phyloP scores from a whole-genome alignment of 208 protist genomes.

The Porcisia hertigi region DNA sequence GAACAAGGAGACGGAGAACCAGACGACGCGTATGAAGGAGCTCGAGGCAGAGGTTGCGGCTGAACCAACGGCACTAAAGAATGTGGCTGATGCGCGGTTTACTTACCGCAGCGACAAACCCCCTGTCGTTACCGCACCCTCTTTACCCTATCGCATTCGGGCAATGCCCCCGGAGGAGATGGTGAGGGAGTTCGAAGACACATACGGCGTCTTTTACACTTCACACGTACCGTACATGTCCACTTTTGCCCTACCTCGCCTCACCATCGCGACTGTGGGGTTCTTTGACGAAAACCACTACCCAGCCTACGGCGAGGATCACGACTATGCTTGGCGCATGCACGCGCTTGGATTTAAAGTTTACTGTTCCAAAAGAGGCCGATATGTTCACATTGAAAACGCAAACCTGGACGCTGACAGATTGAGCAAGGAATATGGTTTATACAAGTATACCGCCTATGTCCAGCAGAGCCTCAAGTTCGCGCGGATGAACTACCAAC shows the following conservation, averaged over 20 bases:
- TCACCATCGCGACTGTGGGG: constrained; percentile 43
- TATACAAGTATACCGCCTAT: constrained; percentile 20
- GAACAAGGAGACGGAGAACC: not conserved
- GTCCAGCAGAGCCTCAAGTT: constrained; percentile 5
- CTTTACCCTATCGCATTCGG: constrained; percentile 50
- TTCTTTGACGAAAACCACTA: constrained; percentile 67
- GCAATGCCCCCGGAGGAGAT: constrained; percentile 22
- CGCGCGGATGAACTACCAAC: constrained; percentile 30
- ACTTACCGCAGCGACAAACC: constrained; percentile 13
- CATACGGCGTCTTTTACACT: constrained; percentile 37
- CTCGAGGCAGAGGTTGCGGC: constrained; percentile 24
- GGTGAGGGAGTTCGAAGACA: constrained; percentile 14
- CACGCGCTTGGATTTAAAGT: constrained; percentile 28
- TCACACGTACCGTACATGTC: constrained; percentile 21
- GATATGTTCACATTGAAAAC: constrained; percentile 26
- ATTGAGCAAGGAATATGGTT: not conserved
- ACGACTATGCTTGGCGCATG: constrained; percentile 41
- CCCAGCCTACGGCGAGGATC: constrained; percentile 56
- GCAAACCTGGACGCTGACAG: constrained; percentile 21
- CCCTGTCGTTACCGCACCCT: constrained; percentile 30
- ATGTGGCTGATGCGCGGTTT: constrained; percentile 6
- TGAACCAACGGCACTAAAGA: constrained; percentile 6
- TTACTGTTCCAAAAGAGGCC: constrained; percentile 12
- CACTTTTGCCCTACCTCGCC: constrained; percentile 39
- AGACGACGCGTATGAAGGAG: not conserved